Evolutionary conservation across 2,329 filamentous ascomycete genomes (phyloP).

Genomic region (Venturia pyrina): DNA sequence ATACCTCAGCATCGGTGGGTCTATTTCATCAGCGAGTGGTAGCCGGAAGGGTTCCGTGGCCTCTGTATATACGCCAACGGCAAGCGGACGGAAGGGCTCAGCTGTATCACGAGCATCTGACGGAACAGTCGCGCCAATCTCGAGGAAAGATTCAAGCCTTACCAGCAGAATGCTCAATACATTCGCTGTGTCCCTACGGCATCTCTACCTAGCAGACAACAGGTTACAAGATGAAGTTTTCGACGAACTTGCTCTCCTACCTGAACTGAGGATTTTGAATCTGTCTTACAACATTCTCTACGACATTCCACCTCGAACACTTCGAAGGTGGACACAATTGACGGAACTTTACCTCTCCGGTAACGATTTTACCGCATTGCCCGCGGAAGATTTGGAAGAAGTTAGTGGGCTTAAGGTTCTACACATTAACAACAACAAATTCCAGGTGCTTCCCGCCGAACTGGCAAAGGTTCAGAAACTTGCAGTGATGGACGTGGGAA

Average conservation of each 20-base stretch:
- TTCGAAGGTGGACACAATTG: slow-evolving; percentile 82
- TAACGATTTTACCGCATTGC: slow-evolving; percentile 83
- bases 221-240: slow-evolving; percentile 91
- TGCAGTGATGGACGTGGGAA: slow-evolving; percentile 85
- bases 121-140: slow-evolving; percentile 42
- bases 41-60: slow-evolving; percentile 74
- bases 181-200: slow-evolving; percentile 75
- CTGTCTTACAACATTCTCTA: slow-evolving; percentile 90
- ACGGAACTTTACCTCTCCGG: slow-evolving; percentile 90
- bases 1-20: slow-evolving; percentile 66
- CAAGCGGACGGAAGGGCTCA: slow-evolving; percentile 76
- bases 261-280: slow-evolving; percentile 80
- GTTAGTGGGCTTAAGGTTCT: slow-evolving; percentile 77
- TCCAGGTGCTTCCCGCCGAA: slow-evolving; percentile 91
- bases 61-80: slow-evolving; percentile 56
- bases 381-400: slow-evolving; percentile 89
- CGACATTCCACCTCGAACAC: slow-evolving; percentile 79
- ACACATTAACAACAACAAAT: slow-evolving; percentile 96
- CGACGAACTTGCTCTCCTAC: slow-evolving; percentile 73
- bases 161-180: slow-evolving; percentile 73
- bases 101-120: slow-evolving; percentile 61
- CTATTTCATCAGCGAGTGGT: slow-evolving; percentile 42
- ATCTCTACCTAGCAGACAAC: slow-evolving; percentile 87
- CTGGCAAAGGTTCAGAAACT: slow-evolving; percentile 90
- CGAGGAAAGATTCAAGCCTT: slow-evolving; percentile 81